Evolutionary conservation across 2,329 filamentous ascomycete species (phyloP), one percentile per base, ranked within the genome.

Genomic region (Colletotrichum filicis): DNA sequence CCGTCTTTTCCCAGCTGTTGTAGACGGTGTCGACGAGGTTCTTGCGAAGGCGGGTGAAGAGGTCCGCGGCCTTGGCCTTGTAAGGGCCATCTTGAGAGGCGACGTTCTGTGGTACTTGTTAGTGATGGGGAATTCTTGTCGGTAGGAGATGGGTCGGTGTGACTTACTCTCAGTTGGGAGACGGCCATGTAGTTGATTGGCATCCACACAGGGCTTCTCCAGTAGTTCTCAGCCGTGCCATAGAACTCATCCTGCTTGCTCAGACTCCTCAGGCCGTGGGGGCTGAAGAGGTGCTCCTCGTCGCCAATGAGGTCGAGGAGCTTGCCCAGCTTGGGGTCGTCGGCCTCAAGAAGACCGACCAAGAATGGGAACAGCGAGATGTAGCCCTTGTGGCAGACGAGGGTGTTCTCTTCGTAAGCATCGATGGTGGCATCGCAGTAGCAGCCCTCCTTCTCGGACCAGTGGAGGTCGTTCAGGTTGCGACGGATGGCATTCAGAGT

Each of bases 351-450:
- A 73, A 98, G 87, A 9, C 96, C 96, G 3, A 94, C 91, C 76
- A 98, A 84, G 87, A 98, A 97, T 1, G 97, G 97, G 83, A 98
- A 97, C 32, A 99, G 87, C 26, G 94, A 97, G 76, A 98, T 91
- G 80, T 99, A 99, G 24, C 97, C 97, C 83, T 97, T 98, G 86
- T 98, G 97, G 85, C 97, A 99, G 55, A 98, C 94, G 24, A 97
- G 92, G 46, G 88, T 83, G 79, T 94, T 92, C 84, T 99, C 97
- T 82, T 99, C 97, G 80, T 94, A 99, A 74, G 95, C 95, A 78
- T 99, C 96, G 73, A 99, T 93, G 0, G 95, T 98, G 1, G 95
- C 95, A 81, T 99, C 97, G 81, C 97, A 99, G 85, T 95, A 99
- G 74, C 93, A 94, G 69, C 94, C 91, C 4, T 92, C 89, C 77